These are phyloP conservation scores for Spiraea crenata DNA, from an alignment of 331 rosid species.

Conservation along the genomic window DNA sequence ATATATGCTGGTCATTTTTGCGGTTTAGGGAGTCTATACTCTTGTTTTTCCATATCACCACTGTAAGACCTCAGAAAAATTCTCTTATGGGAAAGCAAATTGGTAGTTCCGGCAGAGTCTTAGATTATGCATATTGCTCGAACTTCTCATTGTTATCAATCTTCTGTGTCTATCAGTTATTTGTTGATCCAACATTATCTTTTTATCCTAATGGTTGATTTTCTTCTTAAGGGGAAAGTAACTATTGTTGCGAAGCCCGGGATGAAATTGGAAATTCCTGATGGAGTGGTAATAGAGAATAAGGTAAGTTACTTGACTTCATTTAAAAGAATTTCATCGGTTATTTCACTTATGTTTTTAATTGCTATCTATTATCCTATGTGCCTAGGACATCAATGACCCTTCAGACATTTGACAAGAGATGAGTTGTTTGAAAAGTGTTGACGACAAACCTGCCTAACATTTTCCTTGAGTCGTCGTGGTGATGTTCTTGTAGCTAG, in stretches of 20 bases:
- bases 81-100: background rate
- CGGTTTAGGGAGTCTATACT: background rate
- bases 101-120: background rate
- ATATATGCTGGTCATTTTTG: background rate
- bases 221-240: constrained; percentile 49
- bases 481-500: background rate
- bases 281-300: constrained; percentile 53
- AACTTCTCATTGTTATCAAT: background rate
- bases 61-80: background rate
- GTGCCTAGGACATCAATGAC: constrained; percentile 49
- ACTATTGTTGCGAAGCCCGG: constrained; percentile 56
- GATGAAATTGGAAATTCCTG: constrained; percentile 62
- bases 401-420: constrained; percentile 37
- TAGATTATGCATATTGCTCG: background rate
- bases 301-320: constrained; percentile 37
- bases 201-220: constrained; percentile 7
- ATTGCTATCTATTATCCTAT: background rate
- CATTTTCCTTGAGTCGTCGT: background rate
- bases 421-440: background rate
- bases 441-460: background rate
- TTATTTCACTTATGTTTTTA: background rate
- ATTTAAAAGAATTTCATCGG: background rate
- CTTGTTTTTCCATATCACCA: background rate
- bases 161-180: background rate
- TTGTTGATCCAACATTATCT: background rate